These are phyloP conservation scores for Neopestalotiopsis clavispora DNA, from an alignment of 2,329 filamentous ascomycete genomes.

Conservation along the genomic window DNA sequence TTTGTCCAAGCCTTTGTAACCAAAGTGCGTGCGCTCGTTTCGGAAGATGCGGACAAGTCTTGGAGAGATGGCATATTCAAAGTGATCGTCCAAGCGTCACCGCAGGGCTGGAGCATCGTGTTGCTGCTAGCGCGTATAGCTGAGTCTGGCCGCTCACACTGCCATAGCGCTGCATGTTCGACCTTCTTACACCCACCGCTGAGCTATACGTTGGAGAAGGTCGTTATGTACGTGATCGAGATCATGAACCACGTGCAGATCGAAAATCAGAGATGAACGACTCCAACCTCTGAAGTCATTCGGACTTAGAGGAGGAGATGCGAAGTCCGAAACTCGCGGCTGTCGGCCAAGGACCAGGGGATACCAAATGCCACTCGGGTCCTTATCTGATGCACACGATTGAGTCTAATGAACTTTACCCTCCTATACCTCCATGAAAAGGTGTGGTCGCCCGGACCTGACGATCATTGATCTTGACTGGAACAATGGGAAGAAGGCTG, in stretches of 20 bases:
- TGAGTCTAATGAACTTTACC: neutral
- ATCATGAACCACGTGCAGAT: neutral
- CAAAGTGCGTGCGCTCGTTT: neutral
- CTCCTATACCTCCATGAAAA: neutral
- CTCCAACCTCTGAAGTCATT: neutral
- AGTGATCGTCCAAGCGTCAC: neutral
- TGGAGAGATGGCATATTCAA: neutral
- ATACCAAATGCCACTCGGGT: neutral
- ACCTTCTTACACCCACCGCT: neutral
- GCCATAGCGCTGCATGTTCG: neutral
- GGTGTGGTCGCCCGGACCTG: neutral
- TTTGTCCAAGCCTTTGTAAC: no score
- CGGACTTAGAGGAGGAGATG: neutral
- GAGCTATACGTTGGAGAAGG: neutral
- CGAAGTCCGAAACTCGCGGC: neutral
- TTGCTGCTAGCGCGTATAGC: neutral
- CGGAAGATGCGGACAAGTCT: neutral
- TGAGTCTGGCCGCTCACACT: neutral
- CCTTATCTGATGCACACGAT: neutral
- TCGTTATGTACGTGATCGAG: neutral
- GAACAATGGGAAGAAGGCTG: neutral
- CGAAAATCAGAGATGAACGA: neutral
- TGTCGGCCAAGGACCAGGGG: neutral
- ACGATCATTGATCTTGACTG: neutral
- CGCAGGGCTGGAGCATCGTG: neutral